Base-by-base conservation (phyloP, 2,329 filamentous ascomycete species). In the Talaromyces sp. region DNA sequence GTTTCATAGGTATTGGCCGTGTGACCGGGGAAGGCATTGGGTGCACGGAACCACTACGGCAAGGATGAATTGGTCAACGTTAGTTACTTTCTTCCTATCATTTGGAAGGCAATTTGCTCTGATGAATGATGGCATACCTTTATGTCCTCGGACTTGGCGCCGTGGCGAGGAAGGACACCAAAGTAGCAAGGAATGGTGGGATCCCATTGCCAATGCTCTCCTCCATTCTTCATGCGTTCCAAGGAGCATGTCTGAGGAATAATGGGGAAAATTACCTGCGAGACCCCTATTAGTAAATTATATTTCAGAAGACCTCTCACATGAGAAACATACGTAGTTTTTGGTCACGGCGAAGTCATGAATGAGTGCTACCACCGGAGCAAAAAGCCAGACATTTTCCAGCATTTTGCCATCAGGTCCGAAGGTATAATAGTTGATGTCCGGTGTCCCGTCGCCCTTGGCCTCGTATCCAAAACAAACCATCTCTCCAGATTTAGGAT, bases 401-500 rank as follows among this genome's bases (percentile, higher is more conserved):
- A 56, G 64, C 5, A 71, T 61, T 13, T 61, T 65, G 8, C 74
- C 72, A 29, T 62, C 57, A 0, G 62, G 47, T 10, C 54, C 51
- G 17, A 77, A 52, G 4, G 49, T 62, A 44, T 70, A 76, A 39
- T 72, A 72, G 43, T 67, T 71, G 1, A 77, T 56, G 53, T 77
- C 75, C 0, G 65, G 65, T 0, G 72, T 74, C 0, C 70, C 73
- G 47, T 73, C 69, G 0, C 75, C 74, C 35, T 67, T 72, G 0
- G 75, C 76, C 52, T 77, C 74, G 39, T 75, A 82, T 1, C 79
- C 79, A 57, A 79, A 78, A 51, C 81, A 82, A 1, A 81, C 62
- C 77, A 82, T 79, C 65, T 81, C 79, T 4, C 77, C 76, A 4
- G 77, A 81, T 6, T 70, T 70, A 0, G 80, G 79, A 61, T 82